Evolutionary conservation across 2,329 filamentous ascomycete species (phyloP).

Genomic region (Didymella sp.): DNA sequence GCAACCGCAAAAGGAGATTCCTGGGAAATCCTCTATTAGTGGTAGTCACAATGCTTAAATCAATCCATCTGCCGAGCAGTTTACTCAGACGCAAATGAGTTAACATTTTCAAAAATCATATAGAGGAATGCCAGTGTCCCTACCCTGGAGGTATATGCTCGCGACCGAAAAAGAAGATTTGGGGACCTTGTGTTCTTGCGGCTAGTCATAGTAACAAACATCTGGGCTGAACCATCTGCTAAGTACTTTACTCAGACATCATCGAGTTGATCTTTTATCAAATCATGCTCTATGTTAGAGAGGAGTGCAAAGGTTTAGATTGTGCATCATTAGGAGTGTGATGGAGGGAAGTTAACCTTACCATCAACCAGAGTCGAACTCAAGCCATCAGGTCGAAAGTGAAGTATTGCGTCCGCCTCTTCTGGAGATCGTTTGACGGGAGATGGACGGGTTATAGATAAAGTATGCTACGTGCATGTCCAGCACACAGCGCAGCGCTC

Average conservation of each 20-base stretch:
- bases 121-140: too few relatives aligned
- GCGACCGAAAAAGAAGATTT: not conserved
- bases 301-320: too few relatives aligned
- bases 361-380: not conserved
- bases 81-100: too few relatives aligned
- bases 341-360: not conserved
- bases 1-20: not conserved
- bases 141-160: too few relatives aligned
- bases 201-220: not conserved
- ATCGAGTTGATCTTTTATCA: too few relatives aligned
- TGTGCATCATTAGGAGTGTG: not conserved
- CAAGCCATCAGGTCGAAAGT: not conserved
- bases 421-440: not conserved
- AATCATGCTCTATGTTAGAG: not conserved
- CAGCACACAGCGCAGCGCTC: not conserved
- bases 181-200: not conserved
- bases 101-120: too few relatives aligned
- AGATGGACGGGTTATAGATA: too few relatives aligned
- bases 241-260: not conserved
- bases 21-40: too few relatives aligned
- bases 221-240: not conserved
- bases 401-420: not conserved
- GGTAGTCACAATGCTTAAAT: too few relatives aligned
- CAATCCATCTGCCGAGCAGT: too few relatives aligned
- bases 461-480: not conserved